These are phyloP conservation scores for Hygrocybe punicea DNA, from an alignment of 768 basidiomycete species.

Conservation along the genomic window DNA sequence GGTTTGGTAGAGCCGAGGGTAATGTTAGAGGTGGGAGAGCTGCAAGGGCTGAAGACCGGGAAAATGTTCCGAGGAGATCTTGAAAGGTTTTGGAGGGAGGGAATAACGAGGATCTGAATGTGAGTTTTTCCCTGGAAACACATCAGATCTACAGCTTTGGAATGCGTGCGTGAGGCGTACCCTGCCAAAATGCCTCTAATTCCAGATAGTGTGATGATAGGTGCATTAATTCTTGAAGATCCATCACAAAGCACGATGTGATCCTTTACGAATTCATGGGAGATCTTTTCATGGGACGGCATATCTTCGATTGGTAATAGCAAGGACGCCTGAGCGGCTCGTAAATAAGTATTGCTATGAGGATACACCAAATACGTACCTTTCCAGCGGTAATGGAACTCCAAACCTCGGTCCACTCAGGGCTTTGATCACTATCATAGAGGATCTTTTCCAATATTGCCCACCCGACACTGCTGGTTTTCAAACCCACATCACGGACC, in stretches of 20 bases:
- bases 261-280: slow-evolving; percentile 75
- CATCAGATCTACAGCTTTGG: slow-evolving; percentile 2
- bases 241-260: slow-evolving; percentile 71
- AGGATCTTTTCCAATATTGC: slow-evolving; percentile 72
- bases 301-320: slow-evolving; percentile 69
- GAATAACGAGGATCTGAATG: slow-evolving; percentile 34
- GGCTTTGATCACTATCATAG: slow-evolving; percentile 34
- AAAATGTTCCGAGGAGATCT: slow-evolving; percentile 36
- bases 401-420: slow-evolving; percentile 74
- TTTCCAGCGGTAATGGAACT: slow-evolving; percentile 58
- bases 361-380: slow-evolving; percentile 40
- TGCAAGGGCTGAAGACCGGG: slow-evolving; percentile 31
- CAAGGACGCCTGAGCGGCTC: slow-evolving; percentile 60
- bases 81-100: slow-evolving; percentile 41
- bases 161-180: slow-evolving; percentile 37
- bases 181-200: slow-evolving; percentile 66
- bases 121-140: slow-evolving; percentile 37
- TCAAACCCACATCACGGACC: slow-evolving; percentile 65
- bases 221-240: slow-evolving; percentile 43
- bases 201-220: slow-evolving; percentile 78
- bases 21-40: slow-evolving; percentile 41
- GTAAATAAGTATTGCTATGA: slow-evolving; percentile 2
- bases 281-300: slow-evolving; percentile 53
- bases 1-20: slow-evolving; percentile 14
- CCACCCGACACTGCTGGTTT: slow-evolving; percentile 66